phyloP scores from a whole-genome alignment of 2,329 filamentous ascomycete species.

The Beauveria bassiana region DNA sequence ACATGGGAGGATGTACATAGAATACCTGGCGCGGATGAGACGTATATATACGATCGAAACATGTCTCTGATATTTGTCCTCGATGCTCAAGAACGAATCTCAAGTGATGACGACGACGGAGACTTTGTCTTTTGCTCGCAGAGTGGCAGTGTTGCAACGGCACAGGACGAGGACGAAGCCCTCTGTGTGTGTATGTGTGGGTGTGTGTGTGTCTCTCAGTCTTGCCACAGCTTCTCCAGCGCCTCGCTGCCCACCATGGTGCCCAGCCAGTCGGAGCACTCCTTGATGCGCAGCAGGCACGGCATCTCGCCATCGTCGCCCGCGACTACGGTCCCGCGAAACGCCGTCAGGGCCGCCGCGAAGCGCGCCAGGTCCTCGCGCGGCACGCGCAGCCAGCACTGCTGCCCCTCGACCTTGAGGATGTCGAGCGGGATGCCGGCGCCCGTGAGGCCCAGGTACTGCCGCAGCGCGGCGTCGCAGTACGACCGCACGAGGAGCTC shows the following conservation, averaged over 20 bases:
- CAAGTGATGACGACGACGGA: neutral
- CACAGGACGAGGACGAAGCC: neutral
- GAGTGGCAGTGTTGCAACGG: too few relatives aligned
- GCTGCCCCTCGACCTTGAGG: constrained; percentile 47
- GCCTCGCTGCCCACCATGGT: constrained; percentile 42
- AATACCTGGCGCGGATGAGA: constrained; percentile 4
- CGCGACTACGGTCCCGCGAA: constrained; percentile 39
- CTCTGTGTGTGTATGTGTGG: neutral
- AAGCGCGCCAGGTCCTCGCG: constrained; percentile 52
- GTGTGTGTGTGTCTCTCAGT: neutral
- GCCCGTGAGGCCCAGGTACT: constrained; percentile 65
- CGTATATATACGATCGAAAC: constrained; percentile 2
- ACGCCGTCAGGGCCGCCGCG: constrained; percentile 58
- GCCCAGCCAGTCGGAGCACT: constrained; percentile 58
- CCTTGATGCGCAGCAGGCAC: constrained; percentile 46
- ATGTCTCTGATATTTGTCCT: neutral
- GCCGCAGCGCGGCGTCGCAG: constrained; percentile 53
- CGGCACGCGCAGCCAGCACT: constrained; percentile 60
- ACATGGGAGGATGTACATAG: constrained; percentile 2
- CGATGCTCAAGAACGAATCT: neutral
- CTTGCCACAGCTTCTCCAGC: constrained; percentile 38
- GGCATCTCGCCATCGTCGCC: constrained; percentile 30
- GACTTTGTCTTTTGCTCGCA: neutral
- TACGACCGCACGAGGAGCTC: constrained; percentile 54
- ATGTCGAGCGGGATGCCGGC: constrained; percentile 62